A percentile compares a stretch with the other conserved stretches of the same genome.
Conservation (phyloP, 2,329 filamentous ascomycete species). For the Lachnellula occidentalis region DNA sequence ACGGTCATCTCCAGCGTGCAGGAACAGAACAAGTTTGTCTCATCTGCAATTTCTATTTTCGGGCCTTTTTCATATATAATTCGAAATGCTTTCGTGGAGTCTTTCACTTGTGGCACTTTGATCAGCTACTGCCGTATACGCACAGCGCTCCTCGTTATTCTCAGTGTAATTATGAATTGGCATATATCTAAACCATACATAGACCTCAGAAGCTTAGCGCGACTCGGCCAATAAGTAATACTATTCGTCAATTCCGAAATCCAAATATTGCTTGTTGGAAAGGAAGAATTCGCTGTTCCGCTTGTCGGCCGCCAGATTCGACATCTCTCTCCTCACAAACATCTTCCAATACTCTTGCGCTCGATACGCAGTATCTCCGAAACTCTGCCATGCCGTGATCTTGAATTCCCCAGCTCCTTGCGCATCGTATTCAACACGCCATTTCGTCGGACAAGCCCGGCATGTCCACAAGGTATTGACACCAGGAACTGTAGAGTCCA, state of each 20-base stretch:
- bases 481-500: neutral
- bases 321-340: conserved; percentile 5
- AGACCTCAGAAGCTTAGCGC: no score
- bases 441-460: conserved; percentile 5
- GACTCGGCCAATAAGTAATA: no score
- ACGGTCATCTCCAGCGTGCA: neutral
- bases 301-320: conserved; percentile 2
- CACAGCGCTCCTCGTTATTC: conserved; percentile 21
- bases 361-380: conserved; percentile 4
- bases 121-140: conserved; percentile 9
- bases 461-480: neutral
- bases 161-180: conserved; percentile 16
- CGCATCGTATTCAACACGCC: neutral
- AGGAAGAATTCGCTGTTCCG: conserved; percentile 6
- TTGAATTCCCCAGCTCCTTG: conserved; percentile 1
- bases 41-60: neutral
- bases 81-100: conserved; percentile 3
- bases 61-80: neutral
- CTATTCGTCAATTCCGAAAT: neutral
- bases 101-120: neutral
- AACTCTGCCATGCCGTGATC: conserved; percentile 6
- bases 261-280: neutral
- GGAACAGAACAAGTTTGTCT: conserved; percentile 3
- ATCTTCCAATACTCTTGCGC: conserved; percentile 7
- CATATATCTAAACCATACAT: no score